Evolutionary conservation across 163 green algal species (phyloP).

Genomic region (Coccomyxa subellipsoidea): DNA sequence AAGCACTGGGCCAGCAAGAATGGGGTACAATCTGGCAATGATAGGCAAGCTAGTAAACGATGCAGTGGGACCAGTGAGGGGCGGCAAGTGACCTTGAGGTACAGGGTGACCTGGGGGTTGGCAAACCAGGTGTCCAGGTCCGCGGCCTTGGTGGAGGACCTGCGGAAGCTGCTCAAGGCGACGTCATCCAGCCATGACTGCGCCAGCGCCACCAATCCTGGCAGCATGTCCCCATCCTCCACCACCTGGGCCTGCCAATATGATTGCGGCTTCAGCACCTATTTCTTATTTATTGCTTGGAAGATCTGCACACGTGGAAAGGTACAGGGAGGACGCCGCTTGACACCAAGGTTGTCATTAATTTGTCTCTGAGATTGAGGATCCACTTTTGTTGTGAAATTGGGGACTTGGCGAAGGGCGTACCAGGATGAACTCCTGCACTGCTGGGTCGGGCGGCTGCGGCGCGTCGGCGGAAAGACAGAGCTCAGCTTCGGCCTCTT

Average conservation of each 20-base stretch:
- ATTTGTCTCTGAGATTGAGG: no score
- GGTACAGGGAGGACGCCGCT: no score
- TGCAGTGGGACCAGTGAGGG: no score
- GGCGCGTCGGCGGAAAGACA: constrained; percentile 17
- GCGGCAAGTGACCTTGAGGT: constrained; percentile 17
- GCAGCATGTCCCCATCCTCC: constrained; percentile 34
- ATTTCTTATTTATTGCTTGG: no score
- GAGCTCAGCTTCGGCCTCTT: constrained; percentile 39
- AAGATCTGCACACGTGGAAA: no score
- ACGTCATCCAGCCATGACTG: constrained; percentile 50
- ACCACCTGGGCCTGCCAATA: constrained; percentile 25
- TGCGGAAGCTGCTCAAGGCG: constrained; percentile 29
- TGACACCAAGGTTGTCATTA: no score
- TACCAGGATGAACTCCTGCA: constrained; percentile 46
- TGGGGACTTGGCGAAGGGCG: background rate
- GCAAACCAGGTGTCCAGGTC: constrained; percentile 25
- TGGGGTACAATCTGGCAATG: background rate
- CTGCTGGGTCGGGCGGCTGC: constrained; percentile 30
- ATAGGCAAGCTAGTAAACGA: background rate
- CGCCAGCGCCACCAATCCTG: constrained; percentile 44
- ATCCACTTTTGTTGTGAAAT: no score
- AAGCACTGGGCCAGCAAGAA: no score
- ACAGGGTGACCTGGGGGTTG: constrained; percentile 4
- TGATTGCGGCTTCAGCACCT: no score
- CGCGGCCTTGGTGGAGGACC: background rate